Base-by-base conservation (phyloP, 73 alveolate genomes). In the Paramecium tetraurelia region DNA sequence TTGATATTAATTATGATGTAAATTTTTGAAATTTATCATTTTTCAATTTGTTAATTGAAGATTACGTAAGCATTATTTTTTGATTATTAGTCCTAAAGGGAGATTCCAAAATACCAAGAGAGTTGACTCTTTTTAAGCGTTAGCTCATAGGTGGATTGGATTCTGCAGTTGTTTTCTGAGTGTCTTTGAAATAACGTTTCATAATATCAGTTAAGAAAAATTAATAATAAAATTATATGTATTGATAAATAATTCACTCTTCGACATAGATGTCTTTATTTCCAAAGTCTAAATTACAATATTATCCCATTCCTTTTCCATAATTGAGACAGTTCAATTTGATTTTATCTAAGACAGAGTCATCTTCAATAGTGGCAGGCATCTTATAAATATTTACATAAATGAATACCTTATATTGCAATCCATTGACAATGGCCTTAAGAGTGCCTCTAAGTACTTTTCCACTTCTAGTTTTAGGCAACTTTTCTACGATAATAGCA, bases 401-500 rank as follows among this genome's bases (percentile, higher is more conserved):
- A 40, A 40, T 40, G 10, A 40, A 44, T 80, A 80, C 90, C 48
- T 22, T 43, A 21, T 80, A 80, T 31, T 89, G 33, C 7, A n/a
- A 41, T 89, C 95, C 96, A 93, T 97, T 93, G 0, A 95, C 93
- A 87, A 95, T 93, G 48, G 94, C 95, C 92, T 96, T 96, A 40
- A 96, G 92, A 24, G 96, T 92, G 36, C 92, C 95, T 68, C 99
- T 95, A 63, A 96, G 93, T 33, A 96, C 97, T 93, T 98, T 98
- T 14, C 99, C 99, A 89, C 99, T 96, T 86, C 99, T 98, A 0
- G 99, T 98, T 95, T 98, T 98, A 4, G 99, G 99, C 48, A 98
- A 96, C 58, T 94, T 96, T 29, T 98, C 96, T 21, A 98, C 99
- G 46, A 98, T 87, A 27, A 96, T 76, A 50, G 87, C 92, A 58